Conservation (phyloP, 2,329 filamentous ascomycete species). For the Emergomyces orientalis region DNA sequence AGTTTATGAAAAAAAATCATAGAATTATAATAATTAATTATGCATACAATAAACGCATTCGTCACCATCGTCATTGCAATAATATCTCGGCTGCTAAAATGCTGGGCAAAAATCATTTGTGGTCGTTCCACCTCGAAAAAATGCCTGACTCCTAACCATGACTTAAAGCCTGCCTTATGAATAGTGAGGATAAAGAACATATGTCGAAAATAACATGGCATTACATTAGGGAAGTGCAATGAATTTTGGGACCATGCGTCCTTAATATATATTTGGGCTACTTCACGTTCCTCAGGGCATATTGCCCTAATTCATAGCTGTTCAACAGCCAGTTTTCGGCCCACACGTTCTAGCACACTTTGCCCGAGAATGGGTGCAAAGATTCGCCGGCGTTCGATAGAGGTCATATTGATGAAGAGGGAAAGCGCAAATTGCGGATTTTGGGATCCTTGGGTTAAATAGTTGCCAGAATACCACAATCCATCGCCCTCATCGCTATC, state of each 20-base stretch:
- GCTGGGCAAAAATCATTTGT: neutral
- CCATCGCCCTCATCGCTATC: neutral
- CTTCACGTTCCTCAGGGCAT: neutral
- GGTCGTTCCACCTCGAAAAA: neutral
- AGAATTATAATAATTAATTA: neutral
- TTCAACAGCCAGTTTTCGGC: conserved; percentile 35
- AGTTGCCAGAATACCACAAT: neutral
- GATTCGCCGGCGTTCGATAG: conserved; percentile 38
- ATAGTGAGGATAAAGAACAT: neutral
- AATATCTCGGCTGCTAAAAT: neutral
- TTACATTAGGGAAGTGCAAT: neutral
- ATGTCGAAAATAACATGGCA: neutral
- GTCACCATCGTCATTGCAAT: neutral
- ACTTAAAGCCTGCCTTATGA: neutral
- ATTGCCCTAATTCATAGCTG: neutral
- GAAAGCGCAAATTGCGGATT: conserved; percentile 38
- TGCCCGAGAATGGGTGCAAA: conserved; percentile 51
- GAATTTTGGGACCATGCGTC: neutral
- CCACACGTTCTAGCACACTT: conserved; percentile 45
- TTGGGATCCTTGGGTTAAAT: neutral
- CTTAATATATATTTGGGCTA: neutral
- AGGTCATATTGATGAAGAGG: conserved; percentile 49
- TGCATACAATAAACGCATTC: neutral
- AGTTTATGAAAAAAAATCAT: neutral
- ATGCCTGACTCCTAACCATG: neutral